Conservation (phyloP, 371 early-diverging fungal genomes). For the Haplosporangium sp. region DNA sequence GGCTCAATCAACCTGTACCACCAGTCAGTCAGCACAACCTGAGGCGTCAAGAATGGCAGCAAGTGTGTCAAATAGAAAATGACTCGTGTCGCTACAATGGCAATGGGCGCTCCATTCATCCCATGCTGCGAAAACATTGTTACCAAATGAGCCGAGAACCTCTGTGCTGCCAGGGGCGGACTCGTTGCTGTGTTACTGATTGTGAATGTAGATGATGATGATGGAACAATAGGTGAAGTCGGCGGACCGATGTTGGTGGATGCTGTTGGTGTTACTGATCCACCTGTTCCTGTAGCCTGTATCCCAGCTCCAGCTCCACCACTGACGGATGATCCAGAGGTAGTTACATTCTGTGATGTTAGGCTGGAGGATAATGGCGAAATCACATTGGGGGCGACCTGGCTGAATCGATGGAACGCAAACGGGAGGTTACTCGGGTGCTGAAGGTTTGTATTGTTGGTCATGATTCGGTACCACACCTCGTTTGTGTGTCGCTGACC, state of each 20-base stretch:
- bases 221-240: conserved; percentile 11
- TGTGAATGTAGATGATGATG: conserved; percentile 8
- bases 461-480: conserved; percentile 36
- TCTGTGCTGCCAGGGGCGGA: conserved; percentile 38
- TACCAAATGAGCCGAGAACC: conserved; percentile 43
- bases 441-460: conserved; percentile 15
- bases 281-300: conserved; percentile 4
- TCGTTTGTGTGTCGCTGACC: conserved; percentile 46
- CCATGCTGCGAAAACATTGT: conserved; percentile 34
- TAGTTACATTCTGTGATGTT: conserved; percentile 23
- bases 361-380: conserved; percentile 26
- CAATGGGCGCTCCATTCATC: conserved; percentile 23
- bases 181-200: conserved; percentile 5
- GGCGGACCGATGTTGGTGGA: conserved; percentile 5
- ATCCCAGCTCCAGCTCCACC: not conserved
- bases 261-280: not conserved
- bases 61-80: conserved; percentile 44
- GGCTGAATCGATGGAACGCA: conserved; percentile 39
- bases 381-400: conserved; percentile 1
- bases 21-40: conserved; percentile 44
- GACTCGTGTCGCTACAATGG: conserved; percentile 32
- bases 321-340: conserved; percentile 24
- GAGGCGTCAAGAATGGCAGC: conserved; percentile 46
- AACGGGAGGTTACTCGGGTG: conserved; percentile 32
- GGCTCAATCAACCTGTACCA: conserved; percentile 53